phyloP scores from a whole-genome alignment of 2,329 filamentous ascomycete genomes.

The Sporothrix dimorphospora region DNA sequence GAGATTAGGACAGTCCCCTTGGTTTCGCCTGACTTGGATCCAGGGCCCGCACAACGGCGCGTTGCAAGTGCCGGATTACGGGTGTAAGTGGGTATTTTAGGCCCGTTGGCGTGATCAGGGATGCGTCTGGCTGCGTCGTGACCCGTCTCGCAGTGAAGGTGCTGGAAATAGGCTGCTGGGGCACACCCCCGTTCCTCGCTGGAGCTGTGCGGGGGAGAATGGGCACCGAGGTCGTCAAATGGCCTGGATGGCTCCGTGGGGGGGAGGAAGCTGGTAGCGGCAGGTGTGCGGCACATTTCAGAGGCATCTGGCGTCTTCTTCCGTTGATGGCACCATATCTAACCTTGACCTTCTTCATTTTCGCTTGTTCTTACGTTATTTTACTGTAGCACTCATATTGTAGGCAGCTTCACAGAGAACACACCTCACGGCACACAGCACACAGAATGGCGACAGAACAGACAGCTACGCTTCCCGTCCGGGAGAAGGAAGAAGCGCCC shows the following conservation, averaged over 20 bases:
- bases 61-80: constrained; percentile 16
- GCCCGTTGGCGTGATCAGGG: neutral
- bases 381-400: neutral
- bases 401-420: neutral
- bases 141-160: no score
- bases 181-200: neutral
- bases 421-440: no score
- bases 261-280: neutral
- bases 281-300: neutral
- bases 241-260: neutral
- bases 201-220: neutral
- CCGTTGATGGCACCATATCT: neutral
- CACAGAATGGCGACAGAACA: constrained; percentile 3
- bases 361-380: neutral
- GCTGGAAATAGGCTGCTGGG: neutral
- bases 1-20: neutral
- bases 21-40: neutral
- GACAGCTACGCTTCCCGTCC: neutral
- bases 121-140: no score
- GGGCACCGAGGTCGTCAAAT: neutral
- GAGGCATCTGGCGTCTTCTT: neutral
- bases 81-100: neutral
- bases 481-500: constrained; percentile 45
- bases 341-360: neutral
- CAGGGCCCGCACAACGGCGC: neutral